Evolutionary conservation across 169 alveolate species (phyloP).

Genomic region (Cryptosporidium tyzzeri): DNA sequence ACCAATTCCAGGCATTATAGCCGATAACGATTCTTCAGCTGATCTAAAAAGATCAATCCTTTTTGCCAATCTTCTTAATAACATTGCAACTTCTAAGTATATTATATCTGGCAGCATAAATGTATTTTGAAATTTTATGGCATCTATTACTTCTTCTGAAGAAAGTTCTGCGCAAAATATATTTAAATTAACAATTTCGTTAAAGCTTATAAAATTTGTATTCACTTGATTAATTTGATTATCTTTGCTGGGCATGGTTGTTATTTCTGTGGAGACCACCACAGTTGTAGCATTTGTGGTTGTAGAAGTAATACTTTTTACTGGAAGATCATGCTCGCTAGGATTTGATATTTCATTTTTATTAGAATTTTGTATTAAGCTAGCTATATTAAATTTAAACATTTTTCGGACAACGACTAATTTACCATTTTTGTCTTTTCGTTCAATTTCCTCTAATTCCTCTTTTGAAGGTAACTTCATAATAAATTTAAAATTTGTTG

Average conservation of each 20-base stretch:
- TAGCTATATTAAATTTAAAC: conserved; percentile 1
- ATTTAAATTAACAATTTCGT: background rate
- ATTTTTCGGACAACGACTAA: background rate
- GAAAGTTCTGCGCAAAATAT: conserved; percentile 12
- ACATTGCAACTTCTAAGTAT: conserved; percentile 15
- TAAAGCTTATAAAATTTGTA: background rate
- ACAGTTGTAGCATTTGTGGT: background rate
- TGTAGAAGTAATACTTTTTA: conserved; percentile 4
- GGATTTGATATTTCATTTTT: background rate
- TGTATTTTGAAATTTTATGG: conserved; percentile 58
- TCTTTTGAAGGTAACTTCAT: background rate
- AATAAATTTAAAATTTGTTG: background rate
- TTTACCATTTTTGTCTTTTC: conserved; percentile 23
- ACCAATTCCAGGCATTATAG: conserved; percentile 62
- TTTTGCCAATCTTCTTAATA: conserved; percentile 43
- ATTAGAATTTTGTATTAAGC: background rate
- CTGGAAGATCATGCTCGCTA: background rate
- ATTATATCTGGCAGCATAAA: conserved; percentile 69
- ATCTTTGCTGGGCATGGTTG: background rate
- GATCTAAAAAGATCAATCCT: conserved; percentile 55
- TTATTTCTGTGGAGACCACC: background rate
- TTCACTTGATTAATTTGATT: background rate
- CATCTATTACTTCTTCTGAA: conserved; percentile 39
- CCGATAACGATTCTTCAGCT: conserved; percentile 55
- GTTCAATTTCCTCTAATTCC: conserved; percentile 17